phyloP scores from a whole-genome alignment of 257 asterid species.

The Catharanthus roseus region DNA sequence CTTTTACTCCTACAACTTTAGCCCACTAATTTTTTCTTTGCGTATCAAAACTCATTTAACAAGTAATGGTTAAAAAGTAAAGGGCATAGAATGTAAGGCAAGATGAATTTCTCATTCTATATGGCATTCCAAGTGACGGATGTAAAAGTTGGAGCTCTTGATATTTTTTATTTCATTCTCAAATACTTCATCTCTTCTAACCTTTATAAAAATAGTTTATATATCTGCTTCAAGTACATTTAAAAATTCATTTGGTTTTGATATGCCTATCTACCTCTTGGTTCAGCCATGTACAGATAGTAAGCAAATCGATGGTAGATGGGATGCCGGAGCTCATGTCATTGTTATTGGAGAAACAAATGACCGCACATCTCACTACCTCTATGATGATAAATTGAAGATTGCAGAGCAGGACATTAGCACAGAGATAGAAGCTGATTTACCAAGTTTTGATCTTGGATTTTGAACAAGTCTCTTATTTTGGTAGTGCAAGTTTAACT shows the following conservation, averaged over 20 bases:
- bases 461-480: conserved; percentile 26
- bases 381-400: conserved; percentile 15
- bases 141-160: not conserved
- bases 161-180: not conserved
- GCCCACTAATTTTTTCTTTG: not conserved
- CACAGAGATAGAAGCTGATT: conserved; percentile 27
- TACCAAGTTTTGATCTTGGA: conserved; percentile 85
- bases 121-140: not conserved
- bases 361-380: conserved; percentile 18
- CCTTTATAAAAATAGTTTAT: not conserved
- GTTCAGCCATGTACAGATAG: conserved; percentile 30
- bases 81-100: not conserved
- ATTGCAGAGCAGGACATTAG: conserved; percentile 20
- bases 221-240: not conserved
- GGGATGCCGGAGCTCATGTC: conserved; percentile 21
- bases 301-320: conserved; percentile 20
- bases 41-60: not conserved
- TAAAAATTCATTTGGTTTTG: conserved; percentile 12
- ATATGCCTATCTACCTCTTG: conserved; percentile 17
- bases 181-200: not conserved
- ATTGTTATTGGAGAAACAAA: conserved; percentile 17
- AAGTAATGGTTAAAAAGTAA: not conserved
- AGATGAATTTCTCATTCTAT: not conserved
- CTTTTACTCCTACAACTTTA: not conserved
- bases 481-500: not conserved